A percentile compares a stretch with the other conserved stretches of the same genome.
phyloP scores from a whole-genome alignment of 164 flowering plant genomes.

The Tetrastigma voinierianum region DNA sequence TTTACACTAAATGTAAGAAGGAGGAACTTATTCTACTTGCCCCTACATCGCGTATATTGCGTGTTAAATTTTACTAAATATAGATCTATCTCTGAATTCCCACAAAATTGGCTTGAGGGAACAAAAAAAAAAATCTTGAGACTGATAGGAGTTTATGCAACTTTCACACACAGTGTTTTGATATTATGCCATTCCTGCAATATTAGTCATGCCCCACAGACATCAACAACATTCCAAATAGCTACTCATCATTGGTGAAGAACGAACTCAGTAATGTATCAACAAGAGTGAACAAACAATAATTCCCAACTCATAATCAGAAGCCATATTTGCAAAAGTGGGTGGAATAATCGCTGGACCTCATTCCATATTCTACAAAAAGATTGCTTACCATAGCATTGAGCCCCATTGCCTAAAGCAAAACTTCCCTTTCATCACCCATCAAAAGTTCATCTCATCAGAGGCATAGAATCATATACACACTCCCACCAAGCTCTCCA shows the following conservation, averaged over 20 bases:
- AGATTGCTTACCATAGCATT: slow-evolving; percentile 14
- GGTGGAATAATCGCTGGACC: slow-evolving; percentile 47
- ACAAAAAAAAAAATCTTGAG: no score
- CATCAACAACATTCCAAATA: not conserved
- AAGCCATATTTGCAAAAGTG: slow-evolving; percentile 14
- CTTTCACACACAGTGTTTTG: not conserved
- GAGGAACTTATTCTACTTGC: no score
- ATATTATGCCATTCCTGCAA: not conserved
- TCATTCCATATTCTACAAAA: slow-evolving; percentile 37
- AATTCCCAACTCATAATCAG: slow-evolving; percentile 9
- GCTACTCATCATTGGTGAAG: not conserved
- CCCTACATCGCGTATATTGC: no score
- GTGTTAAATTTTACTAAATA: no score
- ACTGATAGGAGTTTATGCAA: no score
- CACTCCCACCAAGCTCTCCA: slow-evolving; percentile 21
- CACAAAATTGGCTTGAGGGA: no score
- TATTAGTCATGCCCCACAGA: not conserved
- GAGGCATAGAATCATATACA: slow-evolving; percentile 31
- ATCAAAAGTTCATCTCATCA: slow-evolving; percentile 15
- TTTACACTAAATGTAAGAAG: no score
- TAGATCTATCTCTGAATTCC: no score
- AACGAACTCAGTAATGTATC: not conserved
- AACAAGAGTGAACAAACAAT: slow-evolving; percentile 6
- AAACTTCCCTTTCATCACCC: slow-evolving; percentile 22
- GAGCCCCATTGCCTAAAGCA: slow-evolving; percentile 18